phyloP scores from a whole-genome alignment of 2,329 filamentous ascomycete species.

The Aspergillus costaricaensis region DNA sequence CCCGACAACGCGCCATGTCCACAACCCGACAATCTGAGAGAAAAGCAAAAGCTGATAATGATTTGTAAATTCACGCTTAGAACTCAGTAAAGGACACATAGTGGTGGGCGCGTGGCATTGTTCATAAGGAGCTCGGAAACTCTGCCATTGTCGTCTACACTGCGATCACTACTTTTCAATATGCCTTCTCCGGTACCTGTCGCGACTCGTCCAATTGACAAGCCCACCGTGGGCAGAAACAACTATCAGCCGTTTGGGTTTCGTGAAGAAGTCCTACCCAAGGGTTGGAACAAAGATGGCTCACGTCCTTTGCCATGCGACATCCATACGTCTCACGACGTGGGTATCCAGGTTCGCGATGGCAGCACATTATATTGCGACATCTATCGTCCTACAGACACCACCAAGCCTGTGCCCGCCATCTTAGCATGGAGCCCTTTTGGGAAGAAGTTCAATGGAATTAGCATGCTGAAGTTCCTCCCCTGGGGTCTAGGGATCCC shows the following conservation, averaged over 20 bases:
- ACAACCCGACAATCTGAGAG: not conserved
- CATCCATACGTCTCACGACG: constrained; percentile 3
- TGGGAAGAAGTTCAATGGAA: constrained; percentile 8
- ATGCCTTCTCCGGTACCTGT: constrained; percentile 6
- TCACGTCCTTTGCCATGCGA: constrained; percentile 5
- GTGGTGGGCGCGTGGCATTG: not conserved
- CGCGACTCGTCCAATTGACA: constrained; percentile 5
- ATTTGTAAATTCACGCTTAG: not conserved
- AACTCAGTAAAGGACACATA: too few species aligned
- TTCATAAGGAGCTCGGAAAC: not conserved
- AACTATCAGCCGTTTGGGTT: constrained; percentile 5
- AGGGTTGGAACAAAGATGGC: constrained; percentile 4
- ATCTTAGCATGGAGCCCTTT: constrained; percentile 5
- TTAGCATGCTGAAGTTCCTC: not conserved
- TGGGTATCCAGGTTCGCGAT: constrained; percentile 5
- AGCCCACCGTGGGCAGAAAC: constrained; percentile 8
- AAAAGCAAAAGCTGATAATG: not conserved
- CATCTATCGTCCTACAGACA: constrained; percentile 1
- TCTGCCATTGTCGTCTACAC: not conserved
- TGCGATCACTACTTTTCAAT: not conserved
- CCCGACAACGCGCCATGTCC: not conserved
- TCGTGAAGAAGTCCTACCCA: not conserved
- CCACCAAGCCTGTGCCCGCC: not conserved
- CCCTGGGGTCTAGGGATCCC: constrained; percentile 5
- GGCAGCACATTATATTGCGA: constrained; percentile 7